Evolutionary conservation across 257 asterid species (phyloP).

Genomic region (Solanum corneliomulleri): DNA sequence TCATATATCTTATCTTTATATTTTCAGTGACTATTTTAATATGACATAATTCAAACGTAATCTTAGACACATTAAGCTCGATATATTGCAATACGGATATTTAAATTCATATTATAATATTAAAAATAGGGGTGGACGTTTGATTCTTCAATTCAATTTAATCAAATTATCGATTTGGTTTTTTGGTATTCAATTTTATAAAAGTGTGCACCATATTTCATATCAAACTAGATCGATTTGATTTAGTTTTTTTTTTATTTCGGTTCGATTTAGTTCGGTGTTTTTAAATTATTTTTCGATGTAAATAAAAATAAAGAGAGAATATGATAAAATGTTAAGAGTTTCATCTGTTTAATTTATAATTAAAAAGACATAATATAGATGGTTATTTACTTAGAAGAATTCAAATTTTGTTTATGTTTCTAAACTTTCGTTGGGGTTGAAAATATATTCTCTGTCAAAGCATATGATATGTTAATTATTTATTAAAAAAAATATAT

Average conservation of each 20-base stretch:
- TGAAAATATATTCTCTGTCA: neutral
- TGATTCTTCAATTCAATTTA: accelerated
- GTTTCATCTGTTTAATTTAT: neutral
- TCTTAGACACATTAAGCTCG: neutral
- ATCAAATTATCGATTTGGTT: too few species aligned
- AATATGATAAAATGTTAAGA: neutral
- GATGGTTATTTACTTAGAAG: neutral
- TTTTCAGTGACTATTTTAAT: neutral
- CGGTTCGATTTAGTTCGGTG: too few species aligned
- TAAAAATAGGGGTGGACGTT: too few species aligned
- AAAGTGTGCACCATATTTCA: too few species aligned
- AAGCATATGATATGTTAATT: neutral
- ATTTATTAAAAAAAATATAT: neutral
- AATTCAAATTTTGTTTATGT: neutral
- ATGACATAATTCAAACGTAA: neutral
- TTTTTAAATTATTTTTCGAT: accelerated
- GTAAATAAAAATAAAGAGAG: too few species aligned
- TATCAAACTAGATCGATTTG: too few species aligned
- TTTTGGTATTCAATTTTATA: too few species aligned
- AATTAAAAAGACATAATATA: neutral
- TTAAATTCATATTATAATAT: too few species aligned
- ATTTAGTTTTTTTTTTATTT: too few species aligned
- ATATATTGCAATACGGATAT: neutral
- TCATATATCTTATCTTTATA: neutral
- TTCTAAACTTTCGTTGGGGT: neutral